Conservation (phyloP, 2,329 filamentous ascomycete genomes). For the Stagonosporopsis vannaccii region DNA sequence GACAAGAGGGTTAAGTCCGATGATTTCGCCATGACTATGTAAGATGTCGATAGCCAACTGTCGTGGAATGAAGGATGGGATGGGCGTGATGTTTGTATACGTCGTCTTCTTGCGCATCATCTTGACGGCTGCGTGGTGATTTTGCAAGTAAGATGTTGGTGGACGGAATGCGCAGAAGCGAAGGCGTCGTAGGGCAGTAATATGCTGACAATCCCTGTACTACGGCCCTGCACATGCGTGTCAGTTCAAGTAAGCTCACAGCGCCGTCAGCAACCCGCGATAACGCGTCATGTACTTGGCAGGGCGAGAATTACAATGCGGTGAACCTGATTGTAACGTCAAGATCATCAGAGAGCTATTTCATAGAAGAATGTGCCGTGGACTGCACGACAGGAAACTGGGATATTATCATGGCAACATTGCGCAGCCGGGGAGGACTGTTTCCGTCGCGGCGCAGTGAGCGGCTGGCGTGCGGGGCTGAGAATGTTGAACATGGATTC, state of each 20-base stretch:
- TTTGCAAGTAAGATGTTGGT: neutral
- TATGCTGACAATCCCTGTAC: constrained; percentile 17
- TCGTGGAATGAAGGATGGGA: constrained; percentile 73
- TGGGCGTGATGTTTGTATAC: constrained; percentile 74
- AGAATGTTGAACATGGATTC: constrained; percentile 5
- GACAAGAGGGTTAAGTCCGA: constrained; percentile 74
- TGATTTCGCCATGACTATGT: constrained; percentile 74
- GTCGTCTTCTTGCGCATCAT: constrained; percentile 65
- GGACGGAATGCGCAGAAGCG: neutral
- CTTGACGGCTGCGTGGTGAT: constrained; percentile 26
- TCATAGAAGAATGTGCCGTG: neutral
- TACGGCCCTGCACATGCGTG: constrained; percentile 9
- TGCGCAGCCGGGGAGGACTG: constrained; percentile 3
- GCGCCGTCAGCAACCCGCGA: constrained; percentile 8
- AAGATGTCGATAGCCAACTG: constrained; percentile 76
- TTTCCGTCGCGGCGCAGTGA: constrained; percentile 10
- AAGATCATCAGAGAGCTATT: neutral
- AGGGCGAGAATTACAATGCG: constrained; percentile 3
- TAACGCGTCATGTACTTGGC: constrained; percentile 16
- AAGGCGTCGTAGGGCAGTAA: constrained; percentile 7
- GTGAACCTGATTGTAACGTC: neutral
- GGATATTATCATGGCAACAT: neutral
- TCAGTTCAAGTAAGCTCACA: constrained; percentile 11
- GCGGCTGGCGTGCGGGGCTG: constrained; percentile 7
- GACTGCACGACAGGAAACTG: neutral